Base-by-base conservation (phyloP, 2,329 filamentous ascomycete species). In the Botrytis paeoniae region DNA sequence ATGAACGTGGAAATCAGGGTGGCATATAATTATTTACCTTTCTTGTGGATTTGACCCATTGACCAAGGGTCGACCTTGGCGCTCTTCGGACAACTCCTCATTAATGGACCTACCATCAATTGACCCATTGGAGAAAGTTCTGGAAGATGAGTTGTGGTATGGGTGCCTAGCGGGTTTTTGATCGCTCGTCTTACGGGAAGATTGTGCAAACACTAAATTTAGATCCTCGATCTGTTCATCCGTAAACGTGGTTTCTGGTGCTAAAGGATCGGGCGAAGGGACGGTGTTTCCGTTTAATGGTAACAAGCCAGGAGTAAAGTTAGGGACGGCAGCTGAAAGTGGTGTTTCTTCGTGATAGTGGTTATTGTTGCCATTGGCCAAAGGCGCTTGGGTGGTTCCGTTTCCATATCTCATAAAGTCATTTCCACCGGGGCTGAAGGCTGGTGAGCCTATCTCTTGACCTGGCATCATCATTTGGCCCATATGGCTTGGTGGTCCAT, bases 251-350 rank as follows among this genome's bases (percentile, higher is more conserved):
- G 77, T 80, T 71, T 81, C 77, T 71, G 81, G 76, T 39, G 80
- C 79, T 16, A 80, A 74, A 57, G 77, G 76, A 70, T 80, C 77
- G 61, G 66, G 61, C 29, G 66, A 63, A n/a, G 62, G 37, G 8
- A 68, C 35, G 39, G 72, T 25, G 22, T 29, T 45, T 9, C 75
- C 74, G 74, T 79, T 78, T 54, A 72, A 37, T 35, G 73, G 60
- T 22, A 74, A 60, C 39, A 76, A 37, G 54, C 77, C 76, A 60
- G 80, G 80, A 16, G 81, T 72, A 76, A 91, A 91, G 75, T 90
- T 89, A 0, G 89, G 88, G 3, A 90, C 89, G 32, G 86, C 83
- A n/a, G 89, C 89, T 45, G 89, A 91, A 39, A 91, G 84, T 69
- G 86, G 85, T 12, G 85, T 86, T 71, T 86, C 86, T 9, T 82